Conservation (phyloP, 1,284 basidiomycete genomes). For the Porodaedalea pini region DNA sequence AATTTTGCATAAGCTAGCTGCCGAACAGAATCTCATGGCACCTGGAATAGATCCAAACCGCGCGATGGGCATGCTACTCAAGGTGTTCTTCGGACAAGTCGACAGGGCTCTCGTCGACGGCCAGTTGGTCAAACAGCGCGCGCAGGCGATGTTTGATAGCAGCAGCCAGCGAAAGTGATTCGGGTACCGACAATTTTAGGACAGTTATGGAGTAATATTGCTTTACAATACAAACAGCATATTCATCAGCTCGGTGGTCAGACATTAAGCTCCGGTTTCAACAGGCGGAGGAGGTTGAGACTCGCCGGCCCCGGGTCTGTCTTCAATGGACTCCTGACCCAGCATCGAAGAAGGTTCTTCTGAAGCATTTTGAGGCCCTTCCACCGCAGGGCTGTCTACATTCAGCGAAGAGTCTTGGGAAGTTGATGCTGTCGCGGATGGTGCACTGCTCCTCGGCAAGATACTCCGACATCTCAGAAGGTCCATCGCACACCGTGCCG, state of each 20-base stretch:
- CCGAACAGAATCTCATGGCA: slow-evolving; percentile 27
- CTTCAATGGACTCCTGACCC: background rate
- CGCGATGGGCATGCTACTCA: slow-evolving; percentile 49
- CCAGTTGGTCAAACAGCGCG: slow-evolving; percentile 50
- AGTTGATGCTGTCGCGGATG: slow-evolving; percentile 6
- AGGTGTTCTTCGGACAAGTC: slow-evolving; percentile 56
- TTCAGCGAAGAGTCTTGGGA: background rate
- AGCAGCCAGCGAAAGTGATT: background rate
- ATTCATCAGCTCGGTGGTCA: background rate
- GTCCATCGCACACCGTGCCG: slow-evolving; percentile 73
- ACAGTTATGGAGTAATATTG: background rate
- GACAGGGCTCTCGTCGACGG: slow-evolving; percentile 58
- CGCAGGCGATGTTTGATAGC: slow-evolving; percentile 38
- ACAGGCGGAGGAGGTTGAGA: slow-evolving; percentile 3
- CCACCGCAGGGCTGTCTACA: background rate
- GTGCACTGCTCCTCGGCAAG: slow-evolving; percentile 40
- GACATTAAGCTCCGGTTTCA: background rate
- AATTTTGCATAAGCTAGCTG: slow-evolving; percentile 42
- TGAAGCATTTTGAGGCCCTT: background rate
- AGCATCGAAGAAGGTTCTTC: slow-evolving; percentile 1
- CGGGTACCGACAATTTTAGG: background rate
- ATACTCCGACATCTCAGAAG: slow-evolving; percentile 69
- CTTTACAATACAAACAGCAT: slow-evolving; percentile 13
- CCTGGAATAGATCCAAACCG: slow-evolving; percentile 33
- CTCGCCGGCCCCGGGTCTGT: background rate